A percentile compares a stretch with the other conserved stretches of the same genome.
phyloP scores from a whole-genome alignment of 2,329 filamentous ascomycete genomes.

The Nigrograna mackinnonii region DNA sequence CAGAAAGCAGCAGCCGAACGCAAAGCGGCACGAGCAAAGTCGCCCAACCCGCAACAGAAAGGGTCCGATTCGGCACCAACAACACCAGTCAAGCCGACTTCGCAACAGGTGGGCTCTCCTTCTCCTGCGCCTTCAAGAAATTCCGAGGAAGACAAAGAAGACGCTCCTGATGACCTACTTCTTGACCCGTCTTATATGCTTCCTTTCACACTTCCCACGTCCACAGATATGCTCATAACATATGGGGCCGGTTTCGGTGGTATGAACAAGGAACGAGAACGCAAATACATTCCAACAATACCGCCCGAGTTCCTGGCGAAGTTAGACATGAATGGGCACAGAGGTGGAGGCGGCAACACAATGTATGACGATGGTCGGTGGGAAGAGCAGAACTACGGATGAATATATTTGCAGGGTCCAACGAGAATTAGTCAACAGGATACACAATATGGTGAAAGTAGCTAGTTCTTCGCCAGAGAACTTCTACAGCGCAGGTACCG shows the following conservation, averaged over 20 bases:
- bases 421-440: too few relatives aligned
- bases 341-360: slow-evolving; percentile 23
- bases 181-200: slow-evolving; percentile 90
- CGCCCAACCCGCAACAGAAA: slow-evolving; percentile 42
- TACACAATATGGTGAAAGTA: too few relatives aligned
- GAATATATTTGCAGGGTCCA: too few relatives aligned
- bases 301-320: slow-evolving; percentile 91
- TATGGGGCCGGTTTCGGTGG: slow-evolving; percentile 96
- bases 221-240: slow-evolving; percentile 94
- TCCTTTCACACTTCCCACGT: slow-evolving; percentile 92
- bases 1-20: slow-evolving; percentile 70
- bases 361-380: slow-evolving; percentile 33
- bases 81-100: slow-evolving; percentile 31
- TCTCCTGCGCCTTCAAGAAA: slow-evolving; percentile 35
- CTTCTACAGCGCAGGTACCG: too few relatives aligned
- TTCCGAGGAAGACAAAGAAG: slow-evolving; percentile 62
- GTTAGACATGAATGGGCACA: slow-evolving; percentile 64
- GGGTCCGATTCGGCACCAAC: slow-evolving; percentile 27
- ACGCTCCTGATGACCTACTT: slow-evolving; percentile 74
- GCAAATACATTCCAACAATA: slow-evolving; percentile 95
- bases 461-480: too few relatives aligned
- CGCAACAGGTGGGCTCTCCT: slow-evolving; percentile 24
- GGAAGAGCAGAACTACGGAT: slow-evolving; percentile 38
- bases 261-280: slow-evolving; percentile 84
- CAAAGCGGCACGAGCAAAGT: slow-evolving; percentile 38